Conservation (phyloP, 345 rosid genomes). For the Punica granatum region DNA sequence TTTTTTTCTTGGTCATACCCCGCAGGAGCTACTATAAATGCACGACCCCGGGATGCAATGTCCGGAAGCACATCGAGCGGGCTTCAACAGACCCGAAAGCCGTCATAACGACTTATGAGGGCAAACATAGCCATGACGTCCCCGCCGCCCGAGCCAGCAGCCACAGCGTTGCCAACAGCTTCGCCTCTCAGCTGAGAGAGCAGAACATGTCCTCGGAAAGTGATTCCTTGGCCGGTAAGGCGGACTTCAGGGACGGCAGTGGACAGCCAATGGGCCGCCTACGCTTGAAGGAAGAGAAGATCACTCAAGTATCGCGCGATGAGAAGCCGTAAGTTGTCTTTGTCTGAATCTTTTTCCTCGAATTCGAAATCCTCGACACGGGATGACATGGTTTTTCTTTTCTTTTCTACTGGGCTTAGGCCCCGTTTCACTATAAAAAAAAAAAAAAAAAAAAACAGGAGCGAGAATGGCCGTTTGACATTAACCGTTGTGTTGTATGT, state of each 20-base stretch:
- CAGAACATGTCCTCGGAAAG: slow-evolving; percentile 16
- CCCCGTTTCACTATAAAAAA: too few relatives aligned
- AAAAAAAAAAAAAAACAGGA: too few relatives aligned
- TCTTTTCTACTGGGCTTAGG: too few relatives aligned
- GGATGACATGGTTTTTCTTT: too few relatives aligned
- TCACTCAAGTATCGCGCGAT: slow-evolving; percentile 12
- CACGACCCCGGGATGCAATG: slow-evolving; percentile 71
- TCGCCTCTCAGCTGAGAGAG: slow-evolving; percentile 25
- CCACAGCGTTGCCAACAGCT: slow-evolving; percentile 37
- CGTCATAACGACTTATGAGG: slow-evolving; percentile 87
- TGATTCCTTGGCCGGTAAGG: slow-evolving; percentile 15
- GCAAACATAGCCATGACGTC: slow-evolving; percentile 81
- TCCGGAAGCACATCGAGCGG: slow-evolving; percentile 89
- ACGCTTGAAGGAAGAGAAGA: slow-evolving; percentile 61
- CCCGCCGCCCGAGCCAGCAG: slow-evolving; percentile 54
- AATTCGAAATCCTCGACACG: too few relatives aligned
- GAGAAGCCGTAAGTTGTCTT: neutral
- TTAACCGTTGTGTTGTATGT: too few relatives aligned
- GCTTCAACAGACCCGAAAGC: slow-evolving; percentile 85
- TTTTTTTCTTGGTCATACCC: neutral
- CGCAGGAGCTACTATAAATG: slow-evolving; percentile 92
- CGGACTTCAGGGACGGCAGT: slow-evolving; percentile 18
- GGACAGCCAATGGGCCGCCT: slow-evolving; percentile 47
- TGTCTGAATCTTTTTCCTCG: too few relatives aligned
- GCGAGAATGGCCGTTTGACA: too few relatives aligned